phyloP scores from a whole-genome alignment of 1,139 yeast genomes.

The Scheffersomyces insectosa region DNA sequence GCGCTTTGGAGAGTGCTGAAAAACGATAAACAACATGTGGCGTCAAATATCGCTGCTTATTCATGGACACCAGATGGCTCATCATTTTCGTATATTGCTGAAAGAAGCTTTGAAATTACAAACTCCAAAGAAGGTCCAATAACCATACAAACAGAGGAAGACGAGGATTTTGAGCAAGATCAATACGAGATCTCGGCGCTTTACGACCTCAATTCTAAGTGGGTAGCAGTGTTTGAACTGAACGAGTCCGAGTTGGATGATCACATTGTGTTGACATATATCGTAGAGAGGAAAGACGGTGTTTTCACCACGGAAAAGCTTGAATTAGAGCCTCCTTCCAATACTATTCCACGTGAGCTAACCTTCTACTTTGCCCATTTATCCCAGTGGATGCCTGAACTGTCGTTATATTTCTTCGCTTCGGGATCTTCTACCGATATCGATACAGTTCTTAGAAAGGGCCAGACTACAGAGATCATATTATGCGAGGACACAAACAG shows the following conservation, averaged over 20 bases:
- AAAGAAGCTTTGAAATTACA: neutral
- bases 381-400: neutral
- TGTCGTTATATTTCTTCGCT: neutral
- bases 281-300: slow-evolving; percentile 12
- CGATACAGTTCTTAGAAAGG: neutral
- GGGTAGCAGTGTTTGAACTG: slow-evolving; percentile 24
- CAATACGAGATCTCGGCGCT: neutral
- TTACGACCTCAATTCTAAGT: slow-evolving; percentile 4
- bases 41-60: neutral
- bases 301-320: slow-evolving; percentile 11
- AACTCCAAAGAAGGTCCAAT: neutral
- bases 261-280: slow-evolving; percentile 19
- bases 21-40: neutral
- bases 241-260: slow-evolving; percentile 21
- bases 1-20: neutral
- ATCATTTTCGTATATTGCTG: neutral
- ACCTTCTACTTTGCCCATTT: neutral
- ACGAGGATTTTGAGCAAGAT: neutral
- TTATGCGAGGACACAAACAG: slow-evolving; percentile 68
- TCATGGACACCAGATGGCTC: neutral
- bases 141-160: neutral
- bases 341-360: neutral
- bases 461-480: slow-evolving; percentile 14
- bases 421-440: neutral
- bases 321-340: slow-evolving; percentile 10